phyloP scores from a whole-genome alignment of 306 rosid genomes.

The Lathyrus tuberosus region DNA sequence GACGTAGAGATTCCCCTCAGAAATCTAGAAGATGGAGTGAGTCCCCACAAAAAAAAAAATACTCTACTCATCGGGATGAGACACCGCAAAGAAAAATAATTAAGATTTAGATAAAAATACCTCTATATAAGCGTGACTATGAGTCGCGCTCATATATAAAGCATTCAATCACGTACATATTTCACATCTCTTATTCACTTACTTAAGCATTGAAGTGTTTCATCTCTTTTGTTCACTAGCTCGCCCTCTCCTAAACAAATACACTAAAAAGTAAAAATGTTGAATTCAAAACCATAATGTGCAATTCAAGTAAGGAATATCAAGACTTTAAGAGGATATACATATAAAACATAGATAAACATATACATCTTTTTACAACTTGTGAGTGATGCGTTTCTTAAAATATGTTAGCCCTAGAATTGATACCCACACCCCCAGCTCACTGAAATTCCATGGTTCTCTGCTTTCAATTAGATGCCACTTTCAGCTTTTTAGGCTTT shows the following conservation, averaged over 20 bases:
- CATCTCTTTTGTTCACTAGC: too few species aligned
- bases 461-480: slow-evolving; percentile 24
- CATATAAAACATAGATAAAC: slow-evolving; percentile 25
- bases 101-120: too few species aligned
- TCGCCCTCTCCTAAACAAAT: not conserved
- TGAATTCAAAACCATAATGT: slow-evolving; percentile 7
- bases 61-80: too few species aligned
- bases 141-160: too few species aligned
- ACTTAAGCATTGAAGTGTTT: too few species aligned
- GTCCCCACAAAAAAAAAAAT: too few species aligned
- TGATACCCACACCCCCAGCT: slow-evolving; percentile 23
- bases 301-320: slow-evolving; percentile 33
- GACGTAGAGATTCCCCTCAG: too few species aligned
- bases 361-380: slow-evolving; percentile 34
- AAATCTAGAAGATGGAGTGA: too few species aligned
- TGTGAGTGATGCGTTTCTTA: not conserved
- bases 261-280: not conserved
- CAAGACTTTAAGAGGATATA: slow-evolving; percentile 25
- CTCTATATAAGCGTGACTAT: too few species aligned
- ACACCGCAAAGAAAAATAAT: too few species aligned
- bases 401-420: slow-evolving; percentile 29
- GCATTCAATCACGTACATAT: too few species aligned
- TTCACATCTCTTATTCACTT: too few species aligned
- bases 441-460: slow-evolving; percentile 30
- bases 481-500: slow-evolving; percentile 30